Conservation (phyloP, 2,329 filamentous ascomycete species). For the Arthrobotrys musiformis region DNA sequence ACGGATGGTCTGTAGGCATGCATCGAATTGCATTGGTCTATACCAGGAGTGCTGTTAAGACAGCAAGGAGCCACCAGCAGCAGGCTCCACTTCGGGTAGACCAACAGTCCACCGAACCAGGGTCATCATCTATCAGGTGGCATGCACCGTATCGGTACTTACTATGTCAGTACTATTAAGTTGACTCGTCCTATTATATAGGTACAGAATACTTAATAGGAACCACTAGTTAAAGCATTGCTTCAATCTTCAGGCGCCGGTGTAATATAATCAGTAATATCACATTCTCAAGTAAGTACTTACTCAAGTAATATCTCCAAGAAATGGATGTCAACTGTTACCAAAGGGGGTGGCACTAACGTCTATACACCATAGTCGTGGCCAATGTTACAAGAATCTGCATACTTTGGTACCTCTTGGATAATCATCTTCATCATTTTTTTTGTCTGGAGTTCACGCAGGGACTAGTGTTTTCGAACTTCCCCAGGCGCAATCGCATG, state of each 20-base stretch:
- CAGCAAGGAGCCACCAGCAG: conserved; percentile 1
- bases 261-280: neutral
- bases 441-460: neutral
- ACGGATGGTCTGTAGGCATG: neutral
- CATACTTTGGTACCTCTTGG: neutral
- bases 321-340: neutral
- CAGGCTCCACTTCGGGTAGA: conserved; percentile 34
- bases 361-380: neutral
- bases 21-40: neutral
- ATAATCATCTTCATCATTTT: neutral
- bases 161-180: neutral
- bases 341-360: neutral
- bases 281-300: neutral
- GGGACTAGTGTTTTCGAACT: neutral
- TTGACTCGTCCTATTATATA: no score
- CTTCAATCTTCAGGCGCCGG: neutral
- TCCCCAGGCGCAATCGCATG: neutral
- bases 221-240: no score
- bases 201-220: no score
- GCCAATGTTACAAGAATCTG: neutral
- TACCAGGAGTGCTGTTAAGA: neutral
- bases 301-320: neutral
- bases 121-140: conserved; percentile 25
- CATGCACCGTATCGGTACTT: neutral
- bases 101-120: conserved; percentile 36